Percentiles rank a stretch among this genome's conserved stretches.
Conservation (phyloP, 1,284 basidiomycete genomes). For the Vanrija sp. region DNA sequence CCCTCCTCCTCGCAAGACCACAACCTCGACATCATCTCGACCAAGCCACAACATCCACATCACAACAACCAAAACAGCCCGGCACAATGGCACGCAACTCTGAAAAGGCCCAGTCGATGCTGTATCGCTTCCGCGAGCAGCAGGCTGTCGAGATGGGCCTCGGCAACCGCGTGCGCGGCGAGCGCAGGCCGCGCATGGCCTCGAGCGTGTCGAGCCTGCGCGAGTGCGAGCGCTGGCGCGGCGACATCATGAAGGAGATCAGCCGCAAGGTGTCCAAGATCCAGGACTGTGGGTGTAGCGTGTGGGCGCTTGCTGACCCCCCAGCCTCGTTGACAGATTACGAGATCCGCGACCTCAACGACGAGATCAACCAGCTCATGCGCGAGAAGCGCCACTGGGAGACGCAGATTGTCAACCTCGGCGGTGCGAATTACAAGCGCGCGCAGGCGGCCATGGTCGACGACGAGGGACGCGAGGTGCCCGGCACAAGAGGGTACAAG, state of each 20-base stretch:
- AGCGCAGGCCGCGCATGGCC: slow-evolving; percentile 83
- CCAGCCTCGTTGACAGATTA: slow-evolving; percentile 89
- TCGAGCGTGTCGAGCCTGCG: slow-evolving; percentile 82
- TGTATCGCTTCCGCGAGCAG: slow-evolving; percentile 96
- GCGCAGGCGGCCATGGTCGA: slow-evolving; percentile 81
- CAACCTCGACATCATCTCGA: not conserved
- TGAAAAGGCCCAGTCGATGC: slow-evolving; percentile 96
- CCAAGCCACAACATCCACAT: not conserved
- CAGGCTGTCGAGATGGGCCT: slow-evolving; percentile 93
- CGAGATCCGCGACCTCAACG: slow-evolving; percentile 92
- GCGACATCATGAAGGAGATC: slow-evolving; percentile 90
- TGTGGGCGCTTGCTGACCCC: not conserved
- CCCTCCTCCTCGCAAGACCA: not conserved
- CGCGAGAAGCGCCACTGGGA: slow-evolving; percentile 97
- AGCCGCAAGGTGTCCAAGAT: slow-evolving; percentile 96
- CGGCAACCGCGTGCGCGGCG: slow-evolving; percentile 61
- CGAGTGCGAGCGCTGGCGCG: slow-evolving; percentile 93
- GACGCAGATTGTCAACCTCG: slow-evolving; percentile 89
- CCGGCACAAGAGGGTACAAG: slow-evolving; percentile 98
- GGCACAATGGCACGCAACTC: slow-evolving; percentile 82
- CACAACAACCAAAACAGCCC: not conserved
- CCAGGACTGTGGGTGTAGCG: slow-evolving; percentile 71
- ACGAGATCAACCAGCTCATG: slow-evolving; percentile 95
- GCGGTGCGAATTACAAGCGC: slow-evolving; percentile 92
- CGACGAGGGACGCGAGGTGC: slow-evolving; percentile 90